These are phyloP conservation scores for Decorospora gaudefroyi DNA, from an alignment of 2,329 filamentous ascomycete genomes.

Conservation along the genomic window DNA sequence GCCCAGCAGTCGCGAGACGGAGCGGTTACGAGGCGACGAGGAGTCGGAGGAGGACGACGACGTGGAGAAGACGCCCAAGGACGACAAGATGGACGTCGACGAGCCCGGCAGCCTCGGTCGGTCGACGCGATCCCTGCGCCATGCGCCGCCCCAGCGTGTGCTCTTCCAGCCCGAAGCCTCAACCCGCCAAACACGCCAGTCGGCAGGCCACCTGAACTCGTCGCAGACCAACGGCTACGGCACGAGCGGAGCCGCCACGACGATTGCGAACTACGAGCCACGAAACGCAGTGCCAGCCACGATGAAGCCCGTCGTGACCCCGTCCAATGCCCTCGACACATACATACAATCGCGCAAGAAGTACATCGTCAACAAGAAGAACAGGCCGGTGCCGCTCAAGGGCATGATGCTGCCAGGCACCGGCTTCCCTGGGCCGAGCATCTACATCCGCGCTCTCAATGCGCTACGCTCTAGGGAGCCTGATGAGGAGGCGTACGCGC, in stretches of 20 bases:
- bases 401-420: conserved; percentile 66
- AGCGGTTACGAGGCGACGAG: conserved; percentile 58
- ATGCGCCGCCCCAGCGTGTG: conserved; percentile 82
- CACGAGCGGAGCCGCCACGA: conserved; percentile 54
- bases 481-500: conserved; percentile 85
- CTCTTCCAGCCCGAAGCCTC: conserved; percentile 82
- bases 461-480: conserved; percentile 78
- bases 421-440: conserved; percentile 78
- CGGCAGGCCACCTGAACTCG: conserved; percentile 46
- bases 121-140: conserved; percentile 61
- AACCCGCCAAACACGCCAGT: conserved; percentile 66
- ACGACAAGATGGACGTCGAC: conserved; percentile 56
- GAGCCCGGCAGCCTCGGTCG: conserved; percentile 54
- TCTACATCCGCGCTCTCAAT: conserved; percentile 86
- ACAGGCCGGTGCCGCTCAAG: conserved; percentile 47
- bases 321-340: conserved; percentile 71
- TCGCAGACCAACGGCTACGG: conserved; percentile 51
- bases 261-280: conserved; percentile 72
- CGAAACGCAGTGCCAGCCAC: conserved; percentile 64
- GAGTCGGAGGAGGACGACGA: conserved; percentile 54
- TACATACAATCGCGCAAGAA: conserved; percentile 65
- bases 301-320: conserved; percentile 74
- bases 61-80: conserved; percentile 53
- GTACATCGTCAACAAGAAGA: conserved; percentile 52
- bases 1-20: conserved; percentile 55